Percentiles rank a stretch among this genome's conserved stretches.
Conservation (phyloP, 192 early-diverging fungal genomes). For the Chytriomyces confervae region DNA sequence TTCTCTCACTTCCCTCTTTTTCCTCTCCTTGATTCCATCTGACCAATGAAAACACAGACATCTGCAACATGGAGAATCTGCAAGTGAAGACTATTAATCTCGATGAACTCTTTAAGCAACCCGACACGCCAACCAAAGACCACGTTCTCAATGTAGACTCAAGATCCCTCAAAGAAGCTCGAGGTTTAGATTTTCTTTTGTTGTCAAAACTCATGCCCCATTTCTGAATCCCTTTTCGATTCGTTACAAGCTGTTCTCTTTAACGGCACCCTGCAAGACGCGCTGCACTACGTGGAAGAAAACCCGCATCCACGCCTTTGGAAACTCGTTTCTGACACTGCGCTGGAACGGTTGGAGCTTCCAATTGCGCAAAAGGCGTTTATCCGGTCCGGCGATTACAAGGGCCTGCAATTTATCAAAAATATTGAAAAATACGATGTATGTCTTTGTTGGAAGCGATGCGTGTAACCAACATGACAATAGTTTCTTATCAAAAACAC, state of each 20-base stretch:
- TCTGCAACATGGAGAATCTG: constrained; percentile 59
- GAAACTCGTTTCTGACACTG: constrained; percentile 58
- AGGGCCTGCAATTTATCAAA: constrained; percentile 62
- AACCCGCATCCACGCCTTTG: constrained; percentile 61
- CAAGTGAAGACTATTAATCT: constrained; percentile 58
- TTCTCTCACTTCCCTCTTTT: neutral
- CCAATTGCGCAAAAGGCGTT: constrained; percentile 55
- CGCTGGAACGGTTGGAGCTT: constrained; percentile 58
- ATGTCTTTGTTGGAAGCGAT: constrained; percentile 16
- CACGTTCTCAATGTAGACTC: constrained; percentile 50
- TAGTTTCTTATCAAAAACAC: too few species aligned
- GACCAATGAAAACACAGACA: constrained; percentile 38
- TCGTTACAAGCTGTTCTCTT: constrained; percentile 46
- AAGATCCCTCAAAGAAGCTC: constrained; percentile 54
- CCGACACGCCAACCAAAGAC: constrained; percentile 48
- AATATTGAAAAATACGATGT: constrained; percentile 56
- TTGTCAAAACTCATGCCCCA: neutral
- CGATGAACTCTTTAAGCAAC: constrained; percentile 58
- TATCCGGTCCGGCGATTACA: constrained; percentile 54
- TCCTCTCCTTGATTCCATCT: neutral
- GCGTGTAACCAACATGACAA: neutral
- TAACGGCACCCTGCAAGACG: constrained; percentile 55
- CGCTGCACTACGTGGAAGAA: constrained; percentile 58
- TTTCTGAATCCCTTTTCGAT: neutral
- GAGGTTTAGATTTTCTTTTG: constrained; percentile 36